phyloP scores from a whole-genome alignment of 2,329 filamentous ascomycete species.

The Ascochyta pisi region DNA sequence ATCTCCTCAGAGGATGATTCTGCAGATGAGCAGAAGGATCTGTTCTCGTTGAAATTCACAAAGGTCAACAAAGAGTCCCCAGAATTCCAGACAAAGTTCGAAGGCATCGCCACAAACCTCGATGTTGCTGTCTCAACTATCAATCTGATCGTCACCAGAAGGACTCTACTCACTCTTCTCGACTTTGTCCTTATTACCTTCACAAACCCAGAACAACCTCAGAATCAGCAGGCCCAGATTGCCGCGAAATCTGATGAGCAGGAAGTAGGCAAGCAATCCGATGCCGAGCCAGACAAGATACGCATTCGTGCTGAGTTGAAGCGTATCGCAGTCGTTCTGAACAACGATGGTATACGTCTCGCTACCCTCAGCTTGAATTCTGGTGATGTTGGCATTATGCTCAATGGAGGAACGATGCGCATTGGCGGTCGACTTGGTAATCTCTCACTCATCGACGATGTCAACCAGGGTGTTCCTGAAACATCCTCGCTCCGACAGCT shows the following conservation, averaged over 20 bases:
- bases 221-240: conserved; percentile 44
- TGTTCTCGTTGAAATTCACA: conserved; percentile 88
- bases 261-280: conserved; percentile 45
- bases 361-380: conserved; percentile 93
- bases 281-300: conserved; percentile 73
- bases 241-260: conserved; percentile 41
- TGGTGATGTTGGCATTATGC: conserved; percentile 87
- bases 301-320: conserved; percentile 93
- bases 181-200: conserved; percentile 97
- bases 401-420: conserved; percentile 85
- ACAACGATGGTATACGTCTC: conserved; percentile 95
- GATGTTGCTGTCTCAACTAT: conserved; percentile 93
- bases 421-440: conserved; percentile 87
- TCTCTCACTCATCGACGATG: conserved; percentile 87
- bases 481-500: conserved; percentile 83
- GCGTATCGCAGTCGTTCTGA: conserved; percentile 91
- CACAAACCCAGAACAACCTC: conserved; percentile 65
- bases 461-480: conserved; percentile 86
- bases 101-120: conserved; percentile 92
- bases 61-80: conserved; percentile 90
- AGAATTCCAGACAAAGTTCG: conserved; percentile 89
- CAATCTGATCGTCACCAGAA: conserved; percentile 91
- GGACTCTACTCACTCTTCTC: conserved; percentile 86
- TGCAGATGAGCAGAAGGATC: conserved; percentile 74
- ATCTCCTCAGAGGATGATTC: conserved; percentile 85